Evolutionary conservation across 2,329 filamentous ascomycete genomes (phyloP).

Genomic region (Tolypocladium sp.): DNA sequence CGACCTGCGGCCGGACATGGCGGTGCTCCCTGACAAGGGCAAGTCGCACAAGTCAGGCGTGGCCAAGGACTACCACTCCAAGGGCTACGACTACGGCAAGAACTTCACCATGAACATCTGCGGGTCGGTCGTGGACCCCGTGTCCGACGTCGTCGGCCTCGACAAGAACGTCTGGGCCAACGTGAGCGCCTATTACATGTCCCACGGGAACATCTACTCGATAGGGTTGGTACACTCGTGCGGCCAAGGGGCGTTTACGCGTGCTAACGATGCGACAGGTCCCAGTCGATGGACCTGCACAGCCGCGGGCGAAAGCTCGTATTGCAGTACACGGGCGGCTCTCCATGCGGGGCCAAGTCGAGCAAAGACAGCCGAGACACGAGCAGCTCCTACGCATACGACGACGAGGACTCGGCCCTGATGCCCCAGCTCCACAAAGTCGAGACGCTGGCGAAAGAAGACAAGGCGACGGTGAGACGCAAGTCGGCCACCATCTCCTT

Average conservation of each 20-base stretch:
- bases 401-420: neutral
- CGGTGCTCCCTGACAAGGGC: constrained; percentile 31
- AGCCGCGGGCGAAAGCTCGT: constrained; percentile 66
- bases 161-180: constrained; percentile 56
- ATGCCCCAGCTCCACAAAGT: constrained; percentile 3
- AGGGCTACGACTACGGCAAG: constrained; percentile 66
- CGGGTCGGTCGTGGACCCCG: constrained; percentile 59
- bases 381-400: neutral
- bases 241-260: neutral
- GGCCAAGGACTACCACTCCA: constrained; percentile 49
- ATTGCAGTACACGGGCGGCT: constrained; percentile 68
- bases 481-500: constrained; percentile 89
- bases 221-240: constrained; percentile 51
- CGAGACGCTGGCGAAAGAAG: constrained; percentile 20
- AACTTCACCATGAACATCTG: constrained; percentile 85
- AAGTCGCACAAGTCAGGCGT: constrained; percentile 33
- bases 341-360: constrained; percentile 51
- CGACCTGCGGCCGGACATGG: constrained; percentile 47
- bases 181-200: constrained; percentile 69
- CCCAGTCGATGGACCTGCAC: constrained; percentile 40
- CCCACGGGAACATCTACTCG: constrained; percentile 58
- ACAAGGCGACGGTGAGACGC: constrained; percentile 26
- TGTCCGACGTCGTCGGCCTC: constrained; percentile 56
- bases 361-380: constrained; percentile 15
- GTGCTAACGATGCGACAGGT: constrained; percentile 12